These are phyloP conservation scores for Colletotrichum orbiculare DNA, from an alignment of 2,329 filamentous ascomycete genomes.

Conservation along the genomic window DNA sequence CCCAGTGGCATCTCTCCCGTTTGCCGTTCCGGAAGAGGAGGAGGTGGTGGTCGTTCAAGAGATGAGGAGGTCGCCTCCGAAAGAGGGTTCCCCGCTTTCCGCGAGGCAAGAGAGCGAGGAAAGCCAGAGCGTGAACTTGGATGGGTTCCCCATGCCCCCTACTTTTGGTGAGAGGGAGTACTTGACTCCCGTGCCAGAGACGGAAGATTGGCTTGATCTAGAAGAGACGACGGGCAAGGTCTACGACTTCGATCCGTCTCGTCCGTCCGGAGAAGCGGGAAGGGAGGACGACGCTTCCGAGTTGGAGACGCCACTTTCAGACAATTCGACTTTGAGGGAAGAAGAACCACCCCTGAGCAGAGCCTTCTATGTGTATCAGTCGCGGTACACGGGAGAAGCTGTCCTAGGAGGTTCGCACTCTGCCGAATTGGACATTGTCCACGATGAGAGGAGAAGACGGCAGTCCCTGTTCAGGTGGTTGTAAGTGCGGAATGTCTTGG, in stretches of 20 bases:
- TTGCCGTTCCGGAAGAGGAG: slow-evolving; percentile 9
- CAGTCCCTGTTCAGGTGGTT: slow-evolving; percentile 56
- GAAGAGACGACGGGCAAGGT: slow-evolving; percentile 42
- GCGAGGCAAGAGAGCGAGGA: slow-evolving; percentile 41
- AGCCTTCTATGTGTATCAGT: slow-evolving; percentile 44
- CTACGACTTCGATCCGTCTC: slow-evolving; percentile 39
- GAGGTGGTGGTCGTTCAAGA: background rate
- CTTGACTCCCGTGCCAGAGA: slow-evolving; percentile 31
- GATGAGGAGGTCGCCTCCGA: background rate
- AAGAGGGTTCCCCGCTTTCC: slow-evolving; percentile 33
- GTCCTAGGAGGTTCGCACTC: slow-evolving; percentile 50
- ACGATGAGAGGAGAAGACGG: slow-evolving; percentile 45
- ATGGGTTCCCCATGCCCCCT: slow-evolving; percentile 26
- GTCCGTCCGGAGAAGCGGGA: slow-evolving; percentile 37
- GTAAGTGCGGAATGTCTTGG: slow-evolving; percentile 38
- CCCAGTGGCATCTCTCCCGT: slow-evolving; percentile 1
- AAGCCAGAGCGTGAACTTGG: slow-evolving; percentile 6
- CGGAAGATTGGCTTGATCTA: slow-evolving; percentile 44
- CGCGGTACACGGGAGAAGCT: slow-evolving; percentile 52
- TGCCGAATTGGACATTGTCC: slow-evolving; percentile 48
- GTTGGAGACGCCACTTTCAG: slow-evolving; percentile 42
- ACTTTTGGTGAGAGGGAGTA: slow-evolving; percentile 38
- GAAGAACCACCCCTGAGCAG: slow-evolving; percentile 26
- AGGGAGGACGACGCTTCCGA: slow-evolving; percentile 45
- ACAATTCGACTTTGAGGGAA: slow-evolving; percentile 39